These are phyloP conservation scores for Trichomonascus vanleenenianus DNA, from an alignment of 805 yeast genomes.

Conservation along the genomic window DNA sequence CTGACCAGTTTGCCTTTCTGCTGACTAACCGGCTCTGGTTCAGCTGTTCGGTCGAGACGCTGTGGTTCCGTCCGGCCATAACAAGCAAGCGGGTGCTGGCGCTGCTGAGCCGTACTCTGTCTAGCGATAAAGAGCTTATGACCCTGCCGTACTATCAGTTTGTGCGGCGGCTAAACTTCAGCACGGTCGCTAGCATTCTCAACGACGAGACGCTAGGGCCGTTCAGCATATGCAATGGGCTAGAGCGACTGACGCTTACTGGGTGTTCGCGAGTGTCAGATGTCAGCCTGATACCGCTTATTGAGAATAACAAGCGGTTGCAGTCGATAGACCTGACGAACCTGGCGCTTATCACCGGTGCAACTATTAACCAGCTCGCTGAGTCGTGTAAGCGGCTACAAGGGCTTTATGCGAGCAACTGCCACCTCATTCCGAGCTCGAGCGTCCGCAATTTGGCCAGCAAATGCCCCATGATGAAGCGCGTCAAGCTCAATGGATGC, in stretches of 20 bases:
- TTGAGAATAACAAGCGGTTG: slow-evolving; percentile 57
- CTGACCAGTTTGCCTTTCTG: slow-evolving; percentile 30
- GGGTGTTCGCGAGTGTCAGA: slow-evolving; percentile 64
- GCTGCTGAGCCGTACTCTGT: slow-evolving; percentile 50
- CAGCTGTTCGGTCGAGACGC: slow-evolving; percentile 61
- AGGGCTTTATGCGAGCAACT: slow-evolving; percentile 84
- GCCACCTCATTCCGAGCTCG: slow-evolving; percentile 58
- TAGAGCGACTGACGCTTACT: slow-evolving; percentile 81
- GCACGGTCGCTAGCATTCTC: slow-evolving; percentile 61
- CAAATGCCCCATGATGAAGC: slow-evolving; percentile 65
- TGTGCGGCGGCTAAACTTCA: slow-evolving; percentile 73
- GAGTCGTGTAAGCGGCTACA: slow-evolving; percentile 67
- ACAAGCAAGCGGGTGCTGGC: slow-evolving; percentile 41
- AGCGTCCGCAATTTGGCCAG: slow-evolving; percentile 53
- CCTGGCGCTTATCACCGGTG: slow-evolving; percentile 60
- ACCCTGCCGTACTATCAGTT: slow-evolving; percentile 31
- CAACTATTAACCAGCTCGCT: slow-evolving; percentile 61
- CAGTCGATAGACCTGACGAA: slow-evolving; percentile 88
- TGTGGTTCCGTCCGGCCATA: slow-evolving; percentile 84
- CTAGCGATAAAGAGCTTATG: slow-evolving; percentile 21
- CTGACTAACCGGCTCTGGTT: slow-evolving; percentile 81
- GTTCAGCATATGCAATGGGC: slow-evolving; percentile 53
- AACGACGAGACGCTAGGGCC: slow-evolving; percentile 55
- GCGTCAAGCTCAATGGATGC: slow-evolving; percentile 76
- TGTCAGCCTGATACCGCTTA: slow-evolving; percentile 50